phyloP scores from a whole-genome alignment of 2,329 filamentous ascomycete species.

The Claviceps maximensis region DNA sequence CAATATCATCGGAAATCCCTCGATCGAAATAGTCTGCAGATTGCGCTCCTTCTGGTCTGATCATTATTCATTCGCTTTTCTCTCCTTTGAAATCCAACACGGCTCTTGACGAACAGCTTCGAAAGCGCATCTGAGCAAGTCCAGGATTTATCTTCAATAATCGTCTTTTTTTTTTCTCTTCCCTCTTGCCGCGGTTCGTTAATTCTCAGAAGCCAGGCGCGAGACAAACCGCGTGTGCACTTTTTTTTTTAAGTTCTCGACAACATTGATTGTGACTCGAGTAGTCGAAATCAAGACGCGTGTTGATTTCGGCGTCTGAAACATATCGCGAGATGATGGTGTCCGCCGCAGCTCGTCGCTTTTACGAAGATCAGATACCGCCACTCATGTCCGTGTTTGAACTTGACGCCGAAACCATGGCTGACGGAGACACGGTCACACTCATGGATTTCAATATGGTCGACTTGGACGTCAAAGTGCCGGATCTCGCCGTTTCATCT shows the following conservation, averaged over 20 bases:
- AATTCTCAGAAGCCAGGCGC: neutral
- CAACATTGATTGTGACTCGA: neutral
- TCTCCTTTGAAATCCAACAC: neutral
- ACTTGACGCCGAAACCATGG: slow-evolving; percentile 43
- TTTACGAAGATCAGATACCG: slow-evolving; percentile 59
- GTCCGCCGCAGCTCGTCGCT: slow-evolving; percentile 45
- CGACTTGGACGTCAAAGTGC: slow-evolving; percentile 29
- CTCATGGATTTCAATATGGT: slow-evolving; percentile 41
- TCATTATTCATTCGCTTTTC: neutral
- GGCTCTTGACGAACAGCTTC: neutral
- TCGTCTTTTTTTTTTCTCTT: neutral
- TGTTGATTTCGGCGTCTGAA: neutral
- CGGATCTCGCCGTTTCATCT: slow-evolving; percentile 23
- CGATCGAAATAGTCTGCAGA: slow-evolving; percentile 7
- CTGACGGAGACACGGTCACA: slow-evolving; percentile 39
- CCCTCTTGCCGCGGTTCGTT: neutral
- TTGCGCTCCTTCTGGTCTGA: slow-evolving; percentile 1
- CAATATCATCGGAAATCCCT: slow-evolving; percentile 12
- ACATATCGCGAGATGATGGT: slow-evolving; percentile 34
- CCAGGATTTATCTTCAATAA: neutral
- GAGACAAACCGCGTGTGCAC: neutral
- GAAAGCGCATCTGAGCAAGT: neutral
- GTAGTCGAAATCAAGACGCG: neutral
- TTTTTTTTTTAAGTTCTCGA: neutral
- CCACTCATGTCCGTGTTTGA: slow-evolving; percentile 67